Evolutionary conservation across 148 eudicot species (phyloP).

Genomic region (Camellia sinensis): DNA sequence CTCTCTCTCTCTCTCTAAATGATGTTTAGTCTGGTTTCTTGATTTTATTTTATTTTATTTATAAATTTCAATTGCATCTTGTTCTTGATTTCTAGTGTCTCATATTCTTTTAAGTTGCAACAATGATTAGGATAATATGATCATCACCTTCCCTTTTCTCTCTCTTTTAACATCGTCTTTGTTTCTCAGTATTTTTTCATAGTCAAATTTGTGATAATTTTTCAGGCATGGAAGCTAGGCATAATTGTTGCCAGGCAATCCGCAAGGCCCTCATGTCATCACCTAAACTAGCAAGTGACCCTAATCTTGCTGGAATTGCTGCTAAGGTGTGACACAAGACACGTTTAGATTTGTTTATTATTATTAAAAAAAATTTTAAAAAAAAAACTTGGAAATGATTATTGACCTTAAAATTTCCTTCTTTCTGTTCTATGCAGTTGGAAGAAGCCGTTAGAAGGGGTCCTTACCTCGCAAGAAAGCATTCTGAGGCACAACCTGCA

Average conservation of each 20-base stretch:
- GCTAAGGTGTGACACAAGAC: conserved; percentile 44
- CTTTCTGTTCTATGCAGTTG: conserved; percentile 46
- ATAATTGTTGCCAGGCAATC: conserved; percentile 72
- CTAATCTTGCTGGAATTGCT: conserved; percentile 52
- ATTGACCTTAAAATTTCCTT: background rate
- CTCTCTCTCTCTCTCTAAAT: background rate
- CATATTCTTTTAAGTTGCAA: too few relatives aligned
- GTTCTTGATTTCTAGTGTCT: background rate
- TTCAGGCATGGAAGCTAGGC: conserved; percentile 88
- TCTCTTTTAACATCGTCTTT: background rate
- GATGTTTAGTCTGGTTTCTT: too few relatives aligned
- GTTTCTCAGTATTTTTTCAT: background rate
- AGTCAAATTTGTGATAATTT: background rate
- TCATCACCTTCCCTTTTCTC: background rate
- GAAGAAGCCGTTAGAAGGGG: conserved; percentile 76
- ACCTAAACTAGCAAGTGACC: conserved; percentile 50
- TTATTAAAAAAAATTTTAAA: too few relatives aligned
- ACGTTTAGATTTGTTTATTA: background rate
- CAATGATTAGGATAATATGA: background rate
- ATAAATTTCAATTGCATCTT: background rate
- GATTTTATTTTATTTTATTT: background rate
- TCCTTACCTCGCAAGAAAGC: conserved; percentile 69
- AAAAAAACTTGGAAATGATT: background rate
- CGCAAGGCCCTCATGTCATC: conserved; percentile 50
- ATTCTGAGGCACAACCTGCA: conserved; percentile 58